Evolutionary conservation across 2,329 filamentous ascomycete genomes (phyloP).

Genomic region (Monosporascus sp.): DNA sequence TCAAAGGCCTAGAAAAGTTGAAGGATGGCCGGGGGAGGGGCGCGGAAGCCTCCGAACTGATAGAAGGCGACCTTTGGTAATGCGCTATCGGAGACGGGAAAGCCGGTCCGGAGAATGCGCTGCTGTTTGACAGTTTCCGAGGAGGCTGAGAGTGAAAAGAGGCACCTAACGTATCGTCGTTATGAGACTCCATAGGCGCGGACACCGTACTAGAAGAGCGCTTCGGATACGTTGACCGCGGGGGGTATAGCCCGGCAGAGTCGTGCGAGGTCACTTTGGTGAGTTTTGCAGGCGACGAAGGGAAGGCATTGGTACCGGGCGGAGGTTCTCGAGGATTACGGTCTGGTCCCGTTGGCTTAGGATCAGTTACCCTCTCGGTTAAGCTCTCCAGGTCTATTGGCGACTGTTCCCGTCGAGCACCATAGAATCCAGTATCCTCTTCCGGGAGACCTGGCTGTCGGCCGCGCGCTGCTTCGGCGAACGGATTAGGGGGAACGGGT

Average conservation of each 20-base stretch:
- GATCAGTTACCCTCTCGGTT: slow-evolving; percentile 13
- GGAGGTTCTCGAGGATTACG: slow-evolving; percentile 31
- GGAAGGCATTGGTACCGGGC: slow-evolving; percentile 26
- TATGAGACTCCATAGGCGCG: slow-evolving; percentile 60
- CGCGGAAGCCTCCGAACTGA: slow-evolving; percentile 74
- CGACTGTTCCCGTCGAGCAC: slow-evolving; percentile 53
- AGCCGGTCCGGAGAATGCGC: slow-evolving; percentile 36
- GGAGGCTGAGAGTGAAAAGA: slow-evolving; percentile 59
- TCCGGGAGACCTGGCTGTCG: slow-evolving; percentile 34
- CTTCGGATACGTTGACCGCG: slow-evolving; percentile 43
- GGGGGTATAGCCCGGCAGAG: slow-evolving; percentile 46
- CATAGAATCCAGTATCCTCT: slow-evolving; percentile 41
- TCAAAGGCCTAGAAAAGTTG: slow-evolving; percentile 91
- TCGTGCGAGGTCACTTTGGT: slow-evolving; percentile 43
- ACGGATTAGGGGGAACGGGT: slow-evolving; percentile 39
- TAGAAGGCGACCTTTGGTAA: slow-evolving; percentile 74
- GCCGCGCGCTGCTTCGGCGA: slow-evolving; percentile 35
- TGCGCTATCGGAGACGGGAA: slow-evolving; percentile 56
- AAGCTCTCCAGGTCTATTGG: slow-evolving; percentile 45
- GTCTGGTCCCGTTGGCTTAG: slow-evolving; percentile 25
- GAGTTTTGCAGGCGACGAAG: slow-evolving; percentile 40
- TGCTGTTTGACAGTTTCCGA: slow-evolving; percentile 74
- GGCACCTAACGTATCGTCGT: slow-evolving; percentile 60
- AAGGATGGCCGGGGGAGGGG: slow-evolving; percentile 68
- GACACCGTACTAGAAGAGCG: slow-evolving; percentile 57